Evolutionary conservation across 257 asterid genomes (phyloP), one percentile per base, ranked within the genome.

Genomic region (Gentiana dahurica): DNA sequence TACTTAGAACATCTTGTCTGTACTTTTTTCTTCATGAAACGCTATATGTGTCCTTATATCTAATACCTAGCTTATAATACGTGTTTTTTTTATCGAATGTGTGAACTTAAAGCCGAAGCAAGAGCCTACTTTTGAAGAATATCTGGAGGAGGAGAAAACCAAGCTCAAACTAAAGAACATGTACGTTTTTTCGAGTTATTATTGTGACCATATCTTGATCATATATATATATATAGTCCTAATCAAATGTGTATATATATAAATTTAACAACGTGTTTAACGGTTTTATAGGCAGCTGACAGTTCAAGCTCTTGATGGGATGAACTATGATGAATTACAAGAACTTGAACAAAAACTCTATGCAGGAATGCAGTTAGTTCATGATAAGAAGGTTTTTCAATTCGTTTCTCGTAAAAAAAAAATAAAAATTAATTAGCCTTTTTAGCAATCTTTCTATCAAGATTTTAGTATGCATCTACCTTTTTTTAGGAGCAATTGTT

Each of bases 321-420:
- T 81, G 78, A 68, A 73, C 65, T 60, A 78, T 38, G 73, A 47
- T 54, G 96, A 84, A 44, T 64, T 87, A 68, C 71, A 65, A 34
- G 75, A 61, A n/a, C 79, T 87, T 24, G 94, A 80, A 60, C 79
- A 75, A 15, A 80, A 87, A 68, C 74, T 84, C 43, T 73, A 49
- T 41, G 84, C 77, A 68, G 94, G 84, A 50, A 60, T 87, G 56
- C 33, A 67, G 36, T 50, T 82, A 63, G 68, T 84, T 34, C 84
- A 79, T 73, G 92, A 85, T 34, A 79, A 79, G 65, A 82, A 87
- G 96, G 95, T 82, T 49, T 3, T 48, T n/a, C 60, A 43, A 65
- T 71, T 55, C 3, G 53, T 34, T 12, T 47, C 51, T 32, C 9
- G 5, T 24, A 24, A 24, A 24, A 24, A 24, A 24, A 41, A 32